A percentile compares a stretch with the other conserved stretches of the same genome.
Conservation (phyloP, 1,139 yeast genomes). For the Suzukiozyma palmioleophila region DNA sequence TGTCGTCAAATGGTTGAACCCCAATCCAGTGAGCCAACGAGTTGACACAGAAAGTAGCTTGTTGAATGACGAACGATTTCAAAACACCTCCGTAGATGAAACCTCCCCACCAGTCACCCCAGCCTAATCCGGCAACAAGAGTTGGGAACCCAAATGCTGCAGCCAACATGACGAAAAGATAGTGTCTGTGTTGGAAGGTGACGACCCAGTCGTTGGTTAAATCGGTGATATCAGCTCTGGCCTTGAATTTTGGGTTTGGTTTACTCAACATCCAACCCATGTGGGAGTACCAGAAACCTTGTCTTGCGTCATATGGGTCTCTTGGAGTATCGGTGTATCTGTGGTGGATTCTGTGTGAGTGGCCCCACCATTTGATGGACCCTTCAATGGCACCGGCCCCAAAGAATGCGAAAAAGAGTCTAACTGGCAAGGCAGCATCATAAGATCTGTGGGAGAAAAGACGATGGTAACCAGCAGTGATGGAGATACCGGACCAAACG, state of each 20-base stretch:
- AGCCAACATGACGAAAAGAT: slow-evolving; percentile 60
- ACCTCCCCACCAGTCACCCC: slow-evolving; percentile 94
- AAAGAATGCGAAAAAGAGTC: slow-evolving; percentile 69
- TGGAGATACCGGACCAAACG: slow-evolving; percentile 74
- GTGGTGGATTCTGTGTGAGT: slow-evolving; percentile 95
- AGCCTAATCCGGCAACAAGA: slow-evolving; percentile 67
- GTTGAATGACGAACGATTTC: slow-evolving; percentile 83
- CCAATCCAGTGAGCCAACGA: slow-evolving; percentile 99
- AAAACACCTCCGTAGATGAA: slow-evolving; percentile 86
- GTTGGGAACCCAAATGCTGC: slow-evolving; percentile 75
- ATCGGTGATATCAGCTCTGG: slow-evolving; percentile 94
- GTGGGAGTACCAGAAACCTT: slow-evolving; percentile 94
- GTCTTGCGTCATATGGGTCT: slow-evolving; percentile 97
- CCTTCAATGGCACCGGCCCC: slow-evolving; percentile 98
- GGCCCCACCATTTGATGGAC: slow-evolving; percentile 98
- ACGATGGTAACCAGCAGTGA: slow-evolving; percentile 82
- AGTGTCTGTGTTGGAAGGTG: slow-evolving; percentile 90
- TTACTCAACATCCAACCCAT: slow-evolving; percentile 95
- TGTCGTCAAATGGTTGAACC: slow-evolving; percentile 95
- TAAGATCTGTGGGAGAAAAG: slow-evolving; percentile 83
- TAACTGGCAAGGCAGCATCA: slow-evolving; percentile 67
- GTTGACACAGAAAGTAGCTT: slow-evolving; percentile 97
- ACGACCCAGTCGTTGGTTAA: slow-evolving; percentile 88
- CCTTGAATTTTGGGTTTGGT: slow-evolving; percentile 93
- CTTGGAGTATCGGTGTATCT: slow-evolving; percentile 94